A percentile compares a stretch with the other conserved stretches of the same genome.
These are phyloP conservation scores for Geosmithia putterillii DNA, from an alignment of 2,329 filamentous ascomycete genomes.

Conservation along the genomic window DNA sequence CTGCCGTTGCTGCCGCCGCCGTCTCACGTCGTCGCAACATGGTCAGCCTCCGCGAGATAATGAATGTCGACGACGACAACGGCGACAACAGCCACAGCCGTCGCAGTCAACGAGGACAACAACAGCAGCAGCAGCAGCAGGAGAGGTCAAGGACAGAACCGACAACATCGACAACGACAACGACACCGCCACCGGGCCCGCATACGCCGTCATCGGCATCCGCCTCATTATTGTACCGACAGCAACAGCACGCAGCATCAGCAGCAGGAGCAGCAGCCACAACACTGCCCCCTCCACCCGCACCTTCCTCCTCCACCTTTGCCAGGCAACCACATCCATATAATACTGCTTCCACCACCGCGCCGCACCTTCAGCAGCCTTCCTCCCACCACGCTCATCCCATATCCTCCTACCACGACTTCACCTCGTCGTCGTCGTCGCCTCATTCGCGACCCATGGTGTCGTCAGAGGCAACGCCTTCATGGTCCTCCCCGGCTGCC, in stretches of 20 bases:
- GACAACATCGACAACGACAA: constrained; percentile 9
- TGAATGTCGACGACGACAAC: constrained; percentile 38
- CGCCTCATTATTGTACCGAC: constrained; percentile 2
- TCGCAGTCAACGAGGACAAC: not conserved
- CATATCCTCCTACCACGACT: too few species aligned
- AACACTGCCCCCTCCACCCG: constrained; percentile 3
- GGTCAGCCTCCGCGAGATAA: constrained; percentile 44
- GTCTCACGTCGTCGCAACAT: constrained; percentile 19
- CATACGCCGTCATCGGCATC: constrained; percentile 14
- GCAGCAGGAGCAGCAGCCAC: constrained; percentile 3
- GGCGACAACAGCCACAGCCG: not conserved
- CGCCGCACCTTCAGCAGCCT: not conserved
- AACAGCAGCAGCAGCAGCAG: not conserved
- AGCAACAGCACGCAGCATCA: constrained; percentile 20
- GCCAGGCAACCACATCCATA: not conserved
- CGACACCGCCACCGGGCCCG: constrained; percentile 4
- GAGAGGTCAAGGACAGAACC: not conserved
- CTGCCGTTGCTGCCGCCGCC: constrained; percentile 4
- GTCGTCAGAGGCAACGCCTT: not conserved
- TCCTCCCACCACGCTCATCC: not conserved
- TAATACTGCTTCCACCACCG: constrained; percentile 1
- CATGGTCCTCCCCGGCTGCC: not conserved
- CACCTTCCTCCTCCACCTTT: constrained; percentile 1
- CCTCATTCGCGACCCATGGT: not conserved
- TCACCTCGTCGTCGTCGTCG: too few species aligned